Conservation (phyloP, 1,139 yeast species). For the Diutina pseudorugosa region DNA sequence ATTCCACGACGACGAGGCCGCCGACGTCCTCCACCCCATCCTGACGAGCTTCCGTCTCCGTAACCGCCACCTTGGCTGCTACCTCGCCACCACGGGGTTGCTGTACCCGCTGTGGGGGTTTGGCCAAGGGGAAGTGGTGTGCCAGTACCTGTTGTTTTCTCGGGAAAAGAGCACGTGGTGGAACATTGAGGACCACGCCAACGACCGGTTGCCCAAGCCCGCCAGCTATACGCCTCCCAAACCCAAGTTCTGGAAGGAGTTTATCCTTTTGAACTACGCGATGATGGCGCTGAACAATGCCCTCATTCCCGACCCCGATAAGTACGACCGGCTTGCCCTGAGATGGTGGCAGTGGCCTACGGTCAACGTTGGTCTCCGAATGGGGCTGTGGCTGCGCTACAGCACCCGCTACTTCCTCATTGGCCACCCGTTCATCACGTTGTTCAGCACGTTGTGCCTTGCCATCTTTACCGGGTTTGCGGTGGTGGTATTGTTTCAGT, state of each 20-base stretch:
- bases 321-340: constrained; percentile 51
- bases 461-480: constrained; percentile 13
- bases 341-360: constrained; percentile 81
- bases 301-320: constrained; percentile 60
- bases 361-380: constrained; percentile 47
- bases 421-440: constrained; percentile 57
- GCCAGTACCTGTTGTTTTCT: constrained; percentile 37
- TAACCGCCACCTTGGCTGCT: constrained; percentile 56
- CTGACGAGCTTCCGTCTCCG: constrained; percentile 57
- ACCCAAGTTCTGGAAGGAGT: constrained; percentile 61
- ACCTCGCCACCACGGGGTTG: constrained; percentile 60
- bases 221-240: constrained; percentile 45
- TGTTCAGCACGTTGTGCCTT: constrained; percentile 33
- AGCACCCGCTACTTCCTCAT: constrained; percentile 46
- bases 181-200: constrained; percentile 63
- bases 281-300: constrained; percentile 78
- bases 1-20: constrained; percentile 22
- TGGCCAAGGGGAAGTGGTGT: constrained; percentile 69
- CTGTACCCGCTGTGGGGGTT: constrained; percentile 75
- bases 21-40: constrained; percentile 44
- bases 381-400: constrained; percentile 51
- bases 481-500: constrained; percentile 12
- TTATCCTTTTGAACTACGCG: constrained; percentile 54
- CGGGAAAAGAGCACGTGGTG: constrained; percentile 68
- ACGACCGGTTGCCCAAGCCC: constrained; percentile 29